Evolutionary conservation across 208 protist genomes (phyloP).

Genomic region (Porcisia hertigi): DNA sequence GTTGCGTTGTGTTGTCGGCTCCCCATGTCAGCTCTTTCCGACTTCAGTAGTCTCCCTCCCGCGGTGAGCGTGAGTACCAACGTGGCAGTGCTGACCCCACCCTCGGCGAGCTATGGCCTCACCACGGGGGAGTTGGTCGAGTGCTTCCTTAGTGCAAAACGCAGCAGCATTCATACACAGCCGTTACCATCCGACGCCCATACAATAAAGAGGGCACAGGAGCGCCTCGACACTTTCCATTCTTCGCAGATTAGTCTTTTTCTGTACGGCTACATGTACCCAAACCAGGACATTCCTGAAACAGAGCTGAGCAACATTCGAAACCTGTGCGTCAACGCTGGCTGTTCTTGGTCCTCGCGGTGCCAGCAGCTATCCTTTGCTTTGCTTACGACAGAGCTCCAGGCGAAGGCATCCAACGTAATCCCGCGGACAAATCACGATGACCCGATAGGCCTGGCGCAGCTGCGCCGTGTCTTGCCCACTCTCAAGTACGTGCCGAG

Average conservation of each 20-base stretch:
- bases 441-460: constrained; percentile 56
- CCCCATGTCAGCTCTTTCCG: constrained; percentile 16
- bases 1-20: background rate
- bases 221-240: constrained; percentile 57
- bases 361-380: constrained; percentile 77
- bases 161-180: constrained; percentile 71
- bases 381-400: constrained; percentile 62
- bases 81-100: constrained; percentile 32
- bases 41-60: constrained; percentile 28
- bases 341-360: constrained; percentile 57
- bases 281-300: constrained; percentile 49
- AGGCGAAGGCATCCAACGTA: constrained; percentile 46
- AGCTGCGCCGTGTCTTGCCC: constrained; percentile 68
- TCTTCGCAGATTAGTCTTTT: constrained; percentile 74
- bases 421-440: constrained; percentile 57
- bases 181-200: constrained; percentile 49
- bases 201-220: constrained; percentile 68
- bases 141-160: constrained; percentile 60
- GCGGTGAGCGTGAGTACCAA: constrained; percentile 54
- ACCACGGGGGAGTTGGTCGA: constrained; percentile 52
- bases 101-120: constrained; percentile 24
- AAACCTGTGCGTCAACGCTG: constrained; percentile 57
- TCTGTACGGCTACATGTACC: constrained; percentile 77
- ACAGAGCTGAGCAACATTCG: constrained; percentile 53
- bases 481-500: constrained; percentile 59